Evolutionary conservation across 306 rosid genomes (phyloP).

Genomic region (Lathyrus aphaca): DNA sequence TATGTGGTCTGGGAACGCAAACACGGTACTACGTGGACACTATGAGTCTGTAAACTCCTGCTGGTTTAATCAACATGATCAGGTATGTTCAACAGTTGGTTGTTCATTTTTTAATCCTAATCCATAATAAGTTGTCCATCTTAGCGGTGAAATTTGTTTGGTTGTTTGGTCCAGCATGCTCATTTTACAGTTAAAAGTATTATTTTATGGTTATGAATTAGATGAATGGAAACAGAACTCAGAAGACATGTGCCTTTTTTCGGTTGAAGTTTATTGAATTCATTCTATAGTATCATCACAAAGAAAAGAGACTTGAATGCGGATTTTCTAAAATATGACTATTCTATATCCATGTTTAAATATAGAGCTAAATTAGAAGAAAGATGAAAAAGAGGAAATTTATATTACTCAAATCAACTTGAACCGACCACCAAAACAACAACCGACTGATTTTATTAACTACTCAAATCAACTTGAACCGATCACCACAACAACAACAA

Average conservation of each 20-base stretch:
- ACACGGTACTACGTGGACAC: constrained; percentile 73
- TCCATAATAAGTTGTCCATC: constrained; percentile 24
- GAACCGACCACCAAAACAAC: background rate
- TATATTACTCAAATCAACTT: constrained; percentile 5
- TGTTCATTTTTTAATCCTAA: constrained; percentile 14
- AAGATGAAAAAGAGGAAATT: background rate
- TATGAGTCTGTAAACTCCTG: constrained; percentile 85
- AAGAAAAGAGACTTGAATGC: constrained; percentile 25
- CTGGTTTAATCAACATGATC: constrained; percentile 79
- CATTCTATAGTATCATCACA: constrained; percentile 21
- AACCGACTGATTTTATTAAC: background rate
- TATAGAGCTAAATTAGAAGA: background rate
- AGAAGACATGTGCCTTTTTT: background rate
- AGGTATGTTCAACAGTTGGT: constrained; percentile 53
- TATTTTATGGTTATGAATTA: constrained; percentile 29
- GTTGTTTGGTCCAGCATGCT: background rate
- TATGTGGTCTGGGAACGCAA: constrained; percentile 82
- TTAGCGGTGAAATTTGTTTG: constrained; percentile 29
- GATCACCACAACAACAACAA: background rate
- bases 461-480: constrained; percentile 9
- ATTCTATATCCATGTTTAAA: background rate
- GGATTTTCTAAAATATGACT: constrained; percentile 24
- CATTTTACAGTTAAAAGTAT: constrained; percentile 21
- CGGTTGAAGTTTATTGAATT: constrained; percentile 22
- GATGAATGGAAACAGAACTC: constrained; percentile 29